These are phyloP conservation scores for Suhomyces terraborum DNA, from an alignment of 1,139 yeast genomes.

Conservation along the genomic window DNA sequence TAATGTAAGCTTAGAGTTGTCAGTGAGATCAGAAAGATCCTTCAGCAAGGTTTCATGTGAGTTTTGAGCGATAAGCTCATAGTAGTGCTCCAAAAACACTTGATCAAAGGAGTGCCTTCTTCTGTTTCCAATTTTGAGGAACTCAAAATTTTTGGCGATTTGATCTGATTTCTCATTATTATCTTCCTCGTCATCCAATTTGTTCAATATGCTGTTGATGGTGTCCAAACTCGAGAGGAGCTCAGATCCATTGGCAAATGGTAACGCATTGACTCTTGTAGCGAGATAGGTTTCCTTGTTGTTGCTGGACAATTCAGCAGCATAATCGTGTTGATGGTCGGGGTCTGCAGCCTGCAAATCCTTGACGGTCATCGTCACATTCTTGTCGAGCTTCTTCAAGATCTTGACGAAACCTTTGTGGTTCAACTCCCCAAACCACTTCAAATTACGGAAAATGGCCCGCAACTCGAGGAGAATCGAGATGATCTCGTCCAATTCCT, in stretches of 20 bases:
- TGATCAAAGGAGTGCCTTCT: constrained; percentile 33
- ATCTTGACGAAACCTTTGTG: constrained; percentile 89
- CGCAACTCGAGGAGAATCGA: constrained; percentile 77
- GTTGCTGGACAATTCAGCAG: constrained; percentile 48
- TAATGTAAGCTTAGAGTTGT: constrained; percentile 29
- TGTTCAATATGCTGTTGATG: constrained; percentile 56
- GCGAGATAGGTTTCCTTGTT: constrained; percentile 68
- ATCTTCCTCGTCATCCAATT: constrained; percentile 30
- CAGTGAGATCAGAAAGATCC: constrained; percentile 34
- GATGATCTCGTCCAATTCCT: constrained; percentile 78
- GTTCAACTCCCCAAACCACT: constrained; percentile 93
- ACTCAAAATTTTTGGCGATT: constrained; percentile 14
- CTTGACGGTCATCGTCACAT: constrained; percentile 34
- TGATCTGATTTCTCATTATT: constrained; percentile 14
- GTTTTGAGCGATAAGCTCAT: constrained; percentile 45
- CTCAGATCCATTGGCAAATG: constrained; percentile 73
- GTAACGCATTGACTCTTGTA: constrained; percentile 71
- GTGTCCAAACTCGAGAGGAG: constrained; percentile 54
- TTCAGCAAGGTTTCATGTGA: constrained; percentile 43
- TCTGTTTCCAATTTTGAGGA: constrained; percentile 21
- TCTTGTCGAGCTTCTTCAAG: constrained; percentile 87
- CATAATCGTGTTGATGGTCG: constrained; percentile 9
- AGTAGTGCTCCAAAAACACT: constrained; percentile 28
- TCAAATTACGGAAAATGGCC: constrained; percentile 75
- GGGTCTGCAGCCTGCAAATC: constrained; percentile 25